Evolutionary conservation across 2,329 filamentous ascomycete genomes (phyloP).

Genomic region (Sphaceloma murrayae): DNA sequence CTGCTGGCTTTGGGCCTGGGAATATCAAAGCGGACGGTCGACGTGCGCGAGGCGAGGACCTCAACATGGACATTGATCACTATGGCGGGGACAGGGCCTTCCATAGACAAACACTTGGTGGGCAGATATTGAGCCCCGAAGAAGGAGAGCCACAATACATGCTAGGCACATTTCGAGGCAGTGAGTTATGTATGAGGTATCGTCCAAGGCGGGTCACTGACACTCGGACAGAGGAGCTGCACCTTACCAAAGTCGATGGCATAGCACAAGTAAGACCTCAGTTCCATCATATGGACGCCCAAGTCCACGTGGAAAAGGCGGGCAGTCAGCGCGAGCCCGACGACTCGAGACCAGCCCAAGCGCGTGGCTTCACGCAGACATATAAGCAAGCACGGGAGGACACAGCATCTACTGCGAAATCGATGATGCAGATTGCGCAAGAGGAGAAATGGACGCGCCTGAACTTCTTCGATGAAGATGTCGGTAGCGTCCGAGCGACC

Average conservation of each 20-base stretch:
- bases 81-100: slow-evolving; percentile 65
- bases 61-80: slow-evolving; percentile 39
- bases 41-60: slow-evolving; percentile 34
- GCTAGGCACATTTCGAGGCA: slow-evolving; percentile 76
- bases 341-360: slow-evolving; percentile 32
- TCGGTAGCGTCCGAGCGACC: slow-evolving; percentile 21
- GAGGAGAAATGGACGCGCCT: slow-evolving; percentile 73
- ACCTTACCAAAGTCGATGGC: slow-evolving; percentile 73
- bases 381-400: slow-evolving; percentile 43
- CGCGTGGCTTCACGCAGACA: slow-evolving; percentile 22
- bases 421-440: slow-evolving; percentile 68
- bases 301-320: slow-evolving; percentile 46
- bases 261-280: slow-evolving; percentile 85
- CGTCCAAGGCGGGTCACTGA: background rate
- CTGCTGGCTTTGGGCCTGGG: slow-evolving; percentile 35
- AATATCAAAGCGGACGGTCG: slow-evolving; percentile 21
- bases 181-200: background rate
- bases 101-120: slow-evolving; percentile 73
- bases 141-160: slow-evolving; percentile 65
- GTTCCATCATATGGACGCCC: slow-evolving; percentile 84
- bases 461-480: slow-evolving; percentile 73
- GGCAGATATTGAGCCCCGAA: slow-evolving; percentile 62
- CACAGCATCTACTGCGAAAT: slow-evolving; percentile 61
- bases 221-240: slow-evolving; percentile 61
- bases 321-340: slow-evolving; percentile 35